phyloP scores from a whole-genome alignment of 371 early-diverging fungal genomes.

The Actinomortierella ambigua region DNA sequence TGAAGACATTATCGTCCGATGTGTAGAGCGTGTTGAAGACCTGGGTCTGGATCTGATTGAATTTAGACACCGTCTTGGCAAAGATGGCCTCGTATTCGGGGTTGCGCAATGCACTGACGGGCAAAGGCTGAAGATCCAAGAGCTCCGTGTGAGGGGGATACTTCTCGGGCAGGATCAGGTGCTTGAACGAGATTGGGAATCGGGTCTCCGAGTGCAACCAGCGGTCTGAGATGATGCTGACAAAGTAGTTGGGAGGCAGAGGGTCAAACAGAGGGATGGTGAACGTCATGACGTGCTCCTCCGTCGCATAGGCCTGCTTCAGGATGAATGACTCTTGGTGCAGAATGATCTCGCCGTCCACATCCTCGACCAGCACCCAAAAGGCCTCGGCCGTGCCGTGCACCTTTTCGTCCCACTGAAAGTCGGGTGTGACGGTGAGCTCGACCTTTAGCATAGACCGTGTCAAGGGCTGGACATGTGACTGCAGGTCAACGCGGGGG shows the following conservation, averaged over 20 bases:
- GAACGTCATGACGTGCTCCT: slow-evolving; percentile 83
- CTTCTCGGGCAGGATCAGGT: slow-evolving; percentile 84
- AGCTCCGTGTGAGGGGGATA: slow-evolving; percentile 89
- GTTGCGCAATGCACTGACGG: slow-evolving; percentile 82
- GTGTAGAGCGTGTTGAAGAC: slow-evolving; percentile 96
- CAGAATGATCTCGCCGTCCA: slow-evolving; percentile 87
- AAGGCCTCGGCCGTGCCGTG: slow-evolving; percentile 91
- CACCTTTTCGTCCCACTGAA: slow-evolving; percentile 89
- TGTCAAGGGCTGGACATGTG: slow-evolving; percentile 89
- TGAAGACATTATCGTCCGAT: slow-evolving; percentile 83
- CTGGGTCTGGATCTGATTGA: slow-evolving; percentile 98
- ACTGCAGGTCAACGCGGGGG: slow-evolving; percentile 81
- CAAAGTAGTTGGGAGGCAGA: slow-evolving; percentile 85
- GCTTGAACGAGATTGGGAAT: slow-evolving; percentile 86
- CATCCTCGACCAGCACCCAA: slow-evolving; percentile 97
- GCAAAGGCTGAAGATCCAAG: slow-evolving; percentile 87
- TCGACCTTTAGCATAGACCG: slow-evolving; percentile 86
- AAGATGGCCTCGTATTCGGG: slow-evolving; percentile 83
- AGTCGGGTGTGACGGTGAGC: slow-evolving; percentile 80
- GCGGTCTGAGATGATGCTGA: slow-evolving; percentile 90
- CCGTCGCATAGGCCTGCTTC: slow-evolving; percentile 71
- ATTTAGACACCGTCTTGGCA: slow-evolving; percentile 80
- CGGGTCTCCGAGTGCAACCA: slow-evolving; percentile 93
- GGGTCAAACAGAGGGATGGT: slow-evolving; percentile 90
- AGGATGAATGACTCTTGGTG: slow-evolving; percentile 90